Percentiles rank a stretch among this genome's conserved stretches.
phyloP scores from a whole-genome alignment of 371 early-diverging fungal species.

The Mucor piriformis region DNA sequence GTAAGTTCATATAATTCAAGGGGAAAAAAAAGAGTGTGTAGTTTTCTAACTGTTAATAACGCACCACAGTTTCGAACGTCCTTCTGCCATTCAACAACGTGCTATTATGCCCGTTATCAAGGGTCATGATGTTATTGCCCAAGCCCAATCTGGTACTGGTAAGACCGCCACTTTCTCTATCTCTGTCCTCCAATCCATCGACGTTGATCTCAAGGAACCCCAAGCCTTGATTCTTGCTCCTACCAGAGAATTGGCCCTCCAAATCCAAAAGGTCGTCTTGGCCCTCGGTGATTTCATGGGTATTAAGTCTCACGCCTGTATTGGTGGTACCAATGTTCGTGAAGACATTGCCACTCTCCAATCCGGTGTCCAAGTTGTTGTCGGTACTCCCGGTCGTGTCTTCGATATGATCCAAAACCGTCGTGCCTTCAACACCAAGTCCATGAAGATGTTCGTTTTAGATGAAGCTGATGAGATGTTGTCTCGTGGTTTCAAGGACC shows the following conservation, averaged over 20 bases:
- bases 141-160: conserved; percentile 98
- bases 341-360: conserved; percentile 78
- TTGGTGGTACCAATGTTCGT: conserved; percentile 89
- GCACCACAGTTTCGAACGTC: conserved; percentile 75
- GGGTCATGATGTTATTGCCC: conserved; percentile 92
- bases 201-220: conserved; percentile 67
- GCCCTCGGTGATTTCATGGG: conserved; percentile 87
- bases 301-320: conserved; percentile 80
- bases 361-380: conserved; percentile 79
- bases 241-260: conserved; percentile 93
- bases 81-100: conserved; percentile 91
- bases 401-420: conserved; percentile 90
- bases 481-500: conserved; percentile 92
- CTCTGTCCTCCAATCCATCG: conserved; percentile 87
- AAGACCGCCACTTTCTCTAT: conserved; percentile 98
- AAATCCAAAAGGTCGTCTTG: conserved; percentile 85
- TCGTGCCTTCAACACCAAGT: conserved; percentile 72
- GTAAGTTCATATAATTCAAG: conserved; percentile 41
- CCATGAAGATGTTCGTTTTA: conserved; percentile 91
- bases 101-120: conserved; percentile 87
- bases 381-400: conserved; percentile 96
- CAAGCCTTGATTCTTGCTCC: conserved; percentile 92
- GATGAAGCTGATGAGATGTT: conserved; percentile 99
- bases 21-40: neutral
- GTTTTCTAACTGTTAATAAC: neutral